Percentiles rank a stretch among this genome's conserved stretches.
These are phyloP conservation scores for Paramyrothecium roridum DNA, from an alignment of 2,329 filamentous ascomycete genomes.

Conservation along the genomic window DNA sequence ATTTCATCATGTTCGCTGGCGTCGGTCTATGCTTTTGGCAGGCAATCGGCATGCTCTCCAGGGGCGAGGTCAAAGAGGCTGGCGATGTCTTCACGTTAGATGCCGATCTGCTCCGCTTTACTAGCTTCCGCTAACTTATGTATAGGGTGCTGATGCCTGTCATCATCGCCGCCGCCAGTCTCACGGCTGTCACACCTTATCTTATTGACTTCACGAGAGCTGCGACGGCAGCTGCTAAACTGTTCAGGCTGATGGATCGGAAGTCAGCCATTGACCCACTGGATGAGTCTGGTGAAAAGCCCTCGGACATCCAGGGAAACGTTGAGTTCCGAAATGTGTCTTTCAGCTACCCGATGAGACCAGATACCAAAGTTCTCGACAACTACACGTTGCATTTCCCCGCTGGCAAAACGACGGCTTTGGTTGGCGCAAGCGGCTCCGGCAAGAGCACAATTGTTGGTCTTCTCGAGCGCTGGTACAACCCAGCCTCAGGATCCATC, in stretches of 20 bases:
- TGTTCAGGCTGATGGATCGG: conserved; percentile 20
- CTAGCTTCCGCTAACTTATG: too few species aligned
- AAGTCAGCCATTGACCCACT: conserved; percentile 18
- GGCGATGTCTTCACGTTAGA: conserved; percentile 11
- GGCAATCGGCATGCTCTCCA: conserved; percentile 31
- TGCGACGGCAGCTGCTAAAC: conserved; percentile 13
- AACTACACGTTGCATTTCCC: conserved; percentile 29
- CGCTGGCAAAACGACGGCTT: conserved; percentile 27
- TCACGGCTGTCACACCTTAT: too few species aligned
- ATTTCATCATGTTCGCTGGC: conserved; percentile 31
- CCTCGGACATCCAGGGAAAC: conserved; percentile 5
- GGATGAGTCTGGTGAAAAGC: conserved; percentile 9
- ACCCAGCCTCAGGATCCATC: background rate
- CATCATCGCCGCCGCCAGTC: too few species aligned
- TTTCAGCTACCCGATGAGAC: conserved; percentile 31
- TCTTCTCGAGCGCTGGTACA: conserved; percentile 1
- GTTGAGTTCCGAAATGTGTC: conserved; percentile 25
- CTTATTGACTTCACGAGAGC: conserved; percentile 12
- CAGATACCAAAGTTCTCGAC: conserved; percentile 26
- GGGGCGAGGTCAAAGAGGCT: conserved; percentile 6
- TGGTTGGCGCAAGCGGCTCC: conserved; percentile 8
- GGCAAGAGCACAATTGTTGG: conserved; percentile 4
- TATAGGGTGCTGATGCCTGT: too few species aligned
- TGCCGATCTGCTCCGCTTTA: too few species aligned
- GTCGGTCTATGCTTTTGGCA: conserved; percentile 39